Evolutionary conservation across 192 early-diverging fungal genomes (phyloP).

Genomic region (Mortierella hygrophila): DNA sequence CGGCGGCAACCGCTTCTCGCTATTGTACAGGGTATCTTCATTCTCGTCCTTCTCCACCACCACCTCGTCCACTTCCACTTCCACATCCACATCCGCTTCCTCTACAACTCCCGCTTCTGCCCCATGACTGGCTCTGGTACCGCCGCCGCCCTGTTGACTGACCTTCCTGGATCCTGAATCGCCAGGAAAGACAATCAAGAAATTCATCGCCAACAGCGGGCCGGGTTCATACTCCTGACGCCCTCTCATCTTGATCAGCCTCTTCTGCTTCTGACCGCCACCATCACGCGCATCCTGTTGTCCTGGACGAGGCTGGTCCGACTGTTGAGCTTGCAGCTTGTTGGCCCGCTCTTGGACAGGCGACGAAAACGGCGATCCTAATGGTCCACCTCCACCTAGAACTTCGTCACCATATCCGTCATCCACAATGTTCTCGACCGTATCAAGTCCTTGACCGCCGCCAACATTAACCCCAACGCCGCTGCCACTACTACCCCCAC

Average conservation of each 20-base stretch:
- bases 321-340: neutral
- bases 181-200: slow-evolving; percentile 49
- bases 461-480: neutral
- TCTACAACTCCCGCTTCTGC: neutral
- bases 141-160: slow-evolving; percentile 27
- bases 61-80: neutral
- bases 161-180: slow-evolving; percentile 36
- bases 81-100: neutral
- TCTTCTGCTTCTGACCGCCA: neutral
- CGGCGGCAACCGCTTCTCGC: slow-evolving; percentile 38
- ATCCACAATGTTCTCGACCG: neutral
- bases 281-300: neutral
- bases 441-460: neutral
- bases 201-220: slow-evolving; percentile 47
- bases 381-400: neutral
- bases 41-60: neutral
- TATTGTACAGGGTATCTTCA: slow-evolving; percentile 40
- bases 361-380: neutral
- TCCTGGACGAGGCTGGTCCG: neutral
- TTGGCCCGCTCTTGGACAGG: neutral
- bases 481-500: neutral
- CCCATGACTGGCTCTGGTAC: neutral
- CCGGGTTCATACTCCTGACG: slow-evolving; percentile 47
- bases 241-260: slow-evolving; percentile 43
- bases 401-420: neutral